Evolutionary conservation across 1,284 basidiomycete genomes (phyloP), one percentile per base, ranked within the genome.

Genomic region (Microbotryum silenes-acaulis): DNA sequence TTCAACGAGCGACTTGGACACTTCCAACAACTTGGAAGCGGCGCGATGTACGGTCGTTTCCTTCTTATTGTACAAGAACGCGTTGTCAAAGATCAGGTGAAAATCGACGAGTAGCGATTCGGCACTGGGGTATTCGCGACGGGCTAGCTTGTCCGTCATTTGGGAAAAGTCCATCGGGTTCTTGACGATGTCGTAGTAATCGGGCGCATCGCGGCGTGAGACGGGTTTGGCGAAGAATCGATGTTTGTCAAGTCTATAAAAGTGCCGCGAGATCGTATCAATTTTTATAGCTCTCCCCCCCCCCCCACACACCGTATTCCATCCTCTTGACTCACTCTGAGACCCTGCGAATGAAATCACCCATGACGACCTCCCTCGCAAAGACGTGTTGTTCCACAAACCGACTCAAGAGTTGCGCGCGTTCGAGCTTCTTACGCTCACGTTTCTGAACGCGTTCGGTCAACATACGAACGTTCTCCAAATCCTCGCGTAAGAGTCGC

Each of bases 141-240:
- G 78, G 57, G 91, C 85, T 33, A 98, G 75, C 75, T 89, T 92
- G 16, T 78, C 76, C 33, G 88, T 85, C 64, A 99, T 96, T 48
- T 78, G 79, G 21, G 79, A 78, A 90, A 92, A 97, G 68, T 86
- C 85, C 89, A 97, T 97, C 0, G 94, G 94, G 12, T 81, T 78
- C 71, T 87, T 83, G 74, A 98, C 81, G 55, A 96, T 79, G 56
- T 91, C 87, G 72, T 86, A 89, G 74, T 99, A 99, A 73, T 97
- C 93, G 0, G 93, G 92, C 0, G 91, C 91, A 47, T 89, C 85
- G 0, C 75, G 75, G 58, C 79, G 82, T 31, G 82, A 87, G n/a
- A 96, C 91, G 0, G 90, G 89, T 63, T 85, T 81, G 64, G 84
- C 82, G 76, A 94, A 96, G 62, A 85, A 81, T 33, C 85, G 83